Evolutionary conservation across 2,329 filamentous ascomycete species (phyloP).

Genomic region (Colletotrichum agaves): DNA sequence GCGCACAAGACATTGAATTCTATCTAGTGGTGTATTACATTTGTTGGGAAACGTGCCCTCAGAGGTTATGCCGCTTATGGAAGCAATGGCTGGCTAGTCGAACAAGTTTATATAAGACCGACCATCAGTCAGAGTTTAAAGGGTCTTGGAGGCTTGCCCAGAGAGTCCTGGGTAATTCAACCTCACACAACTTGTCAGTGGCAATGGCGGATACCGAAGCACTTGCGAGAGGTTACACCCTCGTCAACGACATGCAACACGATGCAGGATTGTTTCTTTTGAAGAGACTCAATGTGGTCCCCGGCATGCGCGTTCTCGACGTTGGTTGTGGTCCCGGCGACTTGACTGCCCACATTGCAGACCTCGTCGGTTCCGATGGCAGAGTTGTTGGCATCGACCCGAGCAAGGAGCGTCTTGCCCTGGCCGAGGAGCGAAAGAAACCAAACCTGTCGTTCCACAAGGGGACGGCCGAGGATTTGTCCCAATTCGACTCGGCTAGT

Average conservation of each 20-base stretch:
- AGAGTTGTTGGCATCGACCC: conserved; percentile 14
- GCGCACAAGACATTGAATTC: too few species aligned
- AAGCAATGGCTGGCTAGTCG: too few species aligned
- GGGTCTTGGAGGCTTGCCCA: too few species aligned
- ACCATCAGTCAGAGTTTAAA: too few species aligned
- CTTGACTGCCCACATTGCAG: conserved; percentile 23
- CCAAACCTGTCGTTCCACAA: conserved; percentile 14
- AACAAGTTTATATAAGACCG: too few species aligned
- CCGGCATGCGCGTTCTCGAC: conserved; percentile 26
- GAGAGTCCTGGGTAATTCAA: too few species aligned
- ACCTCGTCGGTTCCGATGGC: conserved; percentile 5
- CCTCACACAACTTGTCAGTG: background rate
- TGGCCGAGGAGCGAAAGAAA: background rate
- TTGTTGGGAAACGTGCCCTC: too few species aligned
- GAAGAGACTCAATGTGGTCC: background rate
- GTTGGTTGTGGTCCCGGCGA: conserved; percentile 25
- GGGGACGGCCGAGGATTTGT: conserved; percentile 50
- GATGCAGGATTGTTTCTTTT: conserved; percentile 18
- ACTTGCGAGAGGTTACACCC: conserved; percentile 18
- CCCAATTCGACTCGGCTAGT: conserved; percentile 44
- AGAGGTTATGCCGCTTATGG: too few species aligned
- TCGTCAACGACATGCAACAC: conserved; percentile 13
- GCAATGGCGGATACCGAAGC: conserved; percentile 10
- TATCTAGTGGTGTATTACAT: too few species aligned
- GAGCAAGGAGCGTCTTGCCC: conserved; percentile 17